Evolutionary conservation across 2,329 filamentous ascomycete genomes (phyloP), one percentile per base, ranked within the genome.

Genomic region (Verticillium nonalfalfae): DNA sequence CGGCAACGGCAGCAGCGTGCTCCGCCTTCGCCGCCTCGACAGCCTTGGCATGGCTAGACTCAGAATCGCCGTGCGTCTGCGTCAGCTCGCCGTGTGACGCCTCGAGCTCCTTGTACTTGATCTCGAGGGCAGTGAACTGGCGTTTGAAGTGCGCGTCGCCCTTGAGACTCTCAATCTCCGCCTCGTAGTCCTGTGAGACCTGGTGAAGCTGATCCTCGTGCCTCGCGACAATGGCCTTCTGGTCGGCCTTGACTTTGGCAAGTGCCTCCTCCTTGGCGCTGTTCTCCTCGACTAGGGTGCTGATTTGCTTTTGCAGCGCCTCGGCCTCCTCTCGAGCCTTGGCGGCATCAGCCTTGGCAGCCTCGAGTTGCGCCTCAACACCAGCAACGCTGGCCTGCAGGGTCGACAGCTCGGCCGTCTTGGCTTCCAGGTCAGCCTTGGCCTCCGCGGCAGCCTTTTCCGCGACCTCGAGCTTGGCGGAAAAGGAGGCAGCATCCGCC

Each of bases 91-190:
- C 65, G 52, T 74, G 74, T 7, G 73, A 70, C 11, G 72, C 65
- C 63, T 75, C 71, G 56, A 83, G 75, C 66, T 85, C 82, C 11
- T 76, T 77, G 70, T 88, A 81, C 70, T 86, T 80, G 5, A 71
- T 72, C 69, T 87, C 84, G 6, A 89, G 78, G 40, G 85, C 82
- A 62, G 86, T 80, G 63, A 84, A 88, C 72, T 87, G 85, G 65
- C 82, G 81, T 75, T 86, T 87, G 73, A 86, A 86, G 70, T 83
- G 83, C 14, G 85, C 85, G 64, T 88, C 85, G 26, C 84, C 85
- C 61, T 82, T 81, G 15, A 88, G 79, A 61, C 81, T 82, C 68
- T 88, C 85, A 60, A 89, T 87, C 70, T 88, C 85, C n/a, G 81
- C 78, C 69, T 88, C 82, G 65, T 86, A 87, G 66, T 88, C 85